A percentile compares a stretch with the other conserved stretches of the same genome.
These are phyloP conservation scores for Pythium sp. DNA, from an alignment of 352 stramenopile genomes.

Conservation along the genomic window DNA sequence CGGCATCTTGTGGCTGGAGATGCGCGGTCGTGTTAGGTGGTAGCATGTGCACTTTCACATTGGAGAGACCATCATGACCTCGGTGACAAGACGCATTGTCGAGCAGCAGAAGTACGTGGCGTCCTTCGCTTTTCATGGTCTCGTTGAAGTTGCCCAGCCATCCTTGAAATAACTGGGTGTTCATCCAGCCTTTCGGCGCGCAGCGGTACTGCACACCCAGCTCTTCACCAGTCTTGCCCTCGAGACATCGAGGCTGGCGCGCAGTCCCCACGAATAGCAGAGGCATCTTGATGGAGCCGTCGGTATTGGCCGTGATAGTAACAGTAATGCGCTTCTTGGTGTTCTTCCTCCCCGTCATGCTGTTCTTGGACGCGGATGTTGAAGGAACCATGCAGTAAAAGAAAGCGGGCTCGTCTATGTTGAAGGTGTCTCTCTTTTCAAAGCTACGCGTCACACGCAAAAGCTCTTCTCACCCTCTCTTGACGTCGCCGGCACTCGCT, in stretches of 20 bases:
- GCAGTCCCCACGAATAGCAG: no score
- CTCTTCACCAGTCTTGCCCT: no score
- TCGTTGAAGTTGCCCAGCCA: background rate
- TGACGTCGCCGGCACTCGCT: background rate
- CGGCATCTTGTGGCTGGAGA: no score
- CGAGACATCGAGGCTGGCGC: no score
- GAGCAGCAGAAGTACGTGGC: background rate
- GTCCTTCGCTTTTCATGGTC: background rate
- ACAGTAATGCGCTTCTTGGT: background rate
- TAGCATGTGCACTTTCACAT: no score
- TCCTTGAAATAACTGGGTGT: background rate
- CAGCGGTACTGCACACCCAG: background rate
- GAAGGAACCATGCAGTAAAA: conserved; percentile 4
- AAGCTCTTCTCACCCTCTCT: conserved; percentile 7
- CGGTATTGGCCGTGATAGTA: no score
- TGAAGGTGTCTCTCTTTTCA: conserved; percentile 4
- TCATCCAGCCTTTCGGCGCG: background rate
- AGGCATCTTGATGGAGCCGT: no score
- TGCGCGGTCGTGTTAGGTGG: no score
- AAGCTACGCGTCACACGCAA: background rate
- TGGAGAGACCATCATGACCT: background rate
- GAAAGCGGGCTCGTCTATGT: conserved; percentile 5
- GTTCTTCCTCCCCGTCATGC: conserved; percentile 1
- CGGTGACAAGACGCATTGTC: background rate
- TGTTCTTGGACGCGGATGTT: conserved; percentile 2